A percentile compares a stretch with the other conserved stretches of the same genome.
These are phyloP conservation scores for Russula lepida DNA, from an alignment of 768 basidiomycete genomes.

Conservation along the genomic window DNA sequence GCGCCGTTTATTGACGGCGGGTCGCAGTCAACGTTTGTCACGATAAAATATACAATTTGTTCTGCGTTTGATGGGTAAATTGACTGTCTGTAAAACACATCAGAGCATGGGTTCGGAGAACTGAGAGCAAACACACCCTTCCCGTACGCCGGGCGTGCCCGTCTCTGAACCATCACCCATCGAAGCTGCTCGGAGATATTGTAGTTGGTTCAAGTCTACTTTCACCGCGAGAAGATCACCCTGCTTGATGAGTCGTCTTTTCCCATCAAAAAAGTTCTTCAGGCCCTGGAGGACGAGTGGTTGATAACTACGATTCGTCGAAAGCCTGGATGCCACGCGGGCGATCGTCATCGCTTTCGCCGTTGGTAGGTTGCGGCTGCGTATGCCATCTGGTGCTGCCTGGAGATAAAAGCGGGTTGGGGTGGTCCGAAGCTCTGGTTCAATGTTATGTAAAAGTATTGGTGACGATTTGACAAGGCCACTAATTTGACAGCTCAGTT, in stretches of 20 bases:
- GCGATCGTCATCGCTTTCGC: conserved; percentile 68
- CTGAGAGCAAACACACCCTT: neutral
- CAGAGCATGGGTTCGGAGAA: neutral
- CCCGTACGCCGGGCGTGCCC: neutral
- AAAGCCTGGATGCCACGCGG: conserved; percentile 68
- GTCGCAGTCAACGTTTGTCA: conserved; percentile 70
- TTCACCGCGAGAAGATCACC: conserved; percentile 66
- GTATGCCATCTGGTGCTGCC: conserved; percentile 53
- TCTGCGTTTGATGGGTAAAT: conserved; percentile 25
- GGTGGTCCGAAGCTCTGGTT: conserved; percentile 23
- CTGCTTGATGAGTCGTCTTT: conserved; percentile 52
- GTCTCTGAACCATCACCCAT: conserved; percentile 1
- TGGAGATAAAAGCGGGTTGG: conserved; percentile 31
- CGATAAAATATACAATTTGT: conserved; percentile 62
- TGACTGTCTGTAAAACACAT: neutral
- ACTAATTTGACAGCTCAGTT: conserved; percentile 25
- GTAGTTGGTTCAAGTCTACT: conserved; percentile 45
- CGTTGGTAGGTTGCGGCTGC: conserved; percentile 51
- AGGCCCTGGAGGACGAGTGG: conserved; percentile 50
- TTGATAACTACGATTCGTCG: conserved; percentile 58
- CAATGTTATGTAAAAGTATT: conserved; percentile 47
- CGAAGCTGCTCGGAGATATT: conserved; percentile 8
- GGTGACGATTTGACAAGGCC: conserved; percentile 39
- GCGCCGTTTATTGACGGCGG: conserved; percentile 33
- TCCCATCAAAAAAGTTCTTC: conserved; percentile 49